These are phyloP conservation scores for Mycena galopus DNA, from an alignment of 768 basidiomycete species.

Conservation along the genomic window DNA sequence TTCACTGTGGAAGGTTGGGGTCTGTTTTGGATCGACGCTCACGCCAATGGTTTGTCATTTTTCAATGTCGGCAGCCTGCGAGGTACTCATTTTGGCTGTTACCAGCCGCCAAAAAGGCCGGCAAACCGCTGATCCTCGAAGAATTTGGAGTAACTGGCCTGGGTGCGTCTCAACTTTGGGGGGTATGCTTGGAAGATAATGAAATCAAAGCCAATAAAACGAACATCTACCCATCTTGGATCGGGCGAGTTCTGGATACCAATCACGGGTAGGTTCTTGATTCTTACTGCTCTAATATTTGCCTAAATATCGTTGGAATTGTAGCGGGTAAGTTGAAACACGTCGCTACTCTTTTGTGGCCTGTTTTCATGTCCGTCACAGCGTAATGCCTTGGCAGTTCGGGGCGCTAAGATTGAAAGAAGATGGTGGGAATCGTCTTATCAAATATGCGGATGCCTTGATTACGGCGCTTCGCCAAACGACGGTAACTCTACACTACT, in stretches of 20 bases:
- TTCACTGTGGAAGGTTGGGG: constrained; percentile 66
- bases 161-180: constrained; percentile 46
- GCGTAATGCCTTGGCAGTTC: constrained; percentile 72
- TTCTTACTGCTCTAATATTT: not conserved
- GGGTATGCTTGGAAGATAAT: not conserved
- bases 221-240: constrained; percentile 64
- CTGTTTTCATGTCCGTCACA: not conserved
- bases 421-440: constrained; percentile 62
- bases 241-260: constrained; percentile 60
- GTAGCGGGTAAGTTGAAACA: constrained; percentile 15
- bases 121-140: constrained; percentile 74
- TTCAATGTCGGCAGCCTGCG: not conserved
- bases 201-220: constrained; percentile 61
- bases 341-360: not conserved
- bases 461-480: constrained; percentile 69
- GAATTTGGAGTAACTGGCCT: constrained; percentile 69
- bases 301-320: not conserved
- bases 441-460: constrained; percentile 68
- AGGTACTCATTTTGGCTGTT: not conserved
- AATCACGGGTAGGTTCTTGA: constrained; percentile 53
- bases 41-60: constrained; percentile 55
- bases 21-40: constrained; percentile 69
- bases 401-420: constrained; percentile 64
- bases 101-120: constrained; percentile 61
- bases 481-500: constrained; percentile 54